phyloP scores from a whole-genome alignment of 371 early-diverging fungal species.

The Actinomortierella wolfii region DNA sequence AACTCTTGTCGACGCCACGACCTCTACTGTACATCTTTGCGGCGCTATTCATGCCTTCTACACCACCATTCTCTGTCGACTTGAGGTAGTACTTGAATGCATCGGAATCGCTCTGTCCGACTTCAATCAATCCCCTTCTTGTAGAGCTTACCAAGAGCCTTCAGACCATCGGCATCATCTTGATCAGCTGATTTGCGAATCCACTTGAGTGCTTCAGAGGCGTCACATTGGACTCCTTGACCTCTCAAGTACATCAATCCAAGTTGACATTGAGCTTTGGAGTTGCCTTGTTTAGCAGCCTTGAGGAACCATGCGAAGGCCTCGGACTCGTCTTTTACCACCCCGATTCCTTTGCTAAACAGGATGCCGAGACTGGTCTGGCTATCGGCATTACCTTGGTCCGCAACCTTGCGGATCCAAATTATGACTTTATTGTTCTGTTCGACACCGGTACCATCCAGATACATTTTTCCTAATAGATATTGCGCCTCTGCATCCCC shows the following conservation, averaged over 20 bases:
- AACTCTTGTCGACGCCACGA: slow-evolving; percentile 73
- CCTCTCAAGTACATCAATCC: slow-evolving; percentile 88
- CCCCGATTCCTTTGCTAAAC: slow-evolving; percentile 84
- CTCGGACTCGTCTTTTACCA: slow-evolving; percentile 61
- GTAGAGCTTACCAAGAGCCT: too few relatives aligned
- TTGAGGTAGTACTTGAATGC: slow-evolving; percentile 72
- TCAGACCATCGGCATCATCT: slow-evolving; percentile 48
- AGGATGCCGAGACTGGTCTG: too few relatives aligned
- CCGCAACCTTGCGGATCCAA: slow-evolving; percentile 44
- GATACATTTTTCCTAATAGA: too few relatives aligned
- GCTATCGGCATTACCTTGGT: slow-evolving; percentile 42
- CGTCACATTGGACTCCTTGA: slow-evolving; percentile 61
- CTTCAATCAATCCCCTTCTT: too few relatives aligned
- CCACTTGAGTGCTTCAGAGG: slow-evolving; percentile 61
- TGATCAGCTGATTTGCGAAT: slow-evolving; percentile 75
- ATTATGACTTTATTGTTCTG: too few relatives aligned
- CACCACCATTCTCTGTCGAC: slow-evolving; percentile 76
- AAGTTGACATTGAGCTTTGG: slow-evolving; percentile 83
- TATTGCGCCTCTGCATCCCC: slow-evolving; percentile 48
- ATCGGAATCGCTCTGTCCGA: slow-evolving; percentile 8
- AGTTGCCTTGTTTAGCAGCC: slow-evolving; percentile 82
- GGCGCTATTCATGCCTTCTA: slow-evolving; percentile 14
- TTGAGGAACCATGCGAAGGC: slow-evolving; percentile 74
- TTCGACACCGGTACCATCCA: too few relatives aligned
- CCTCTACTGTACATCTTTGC: slow-evolving; percentile 70